phyloP scores from a whole-genome alignment of 192 early-diverging fungal genomes.

The Chytriomyces hyalinus region DNA sequence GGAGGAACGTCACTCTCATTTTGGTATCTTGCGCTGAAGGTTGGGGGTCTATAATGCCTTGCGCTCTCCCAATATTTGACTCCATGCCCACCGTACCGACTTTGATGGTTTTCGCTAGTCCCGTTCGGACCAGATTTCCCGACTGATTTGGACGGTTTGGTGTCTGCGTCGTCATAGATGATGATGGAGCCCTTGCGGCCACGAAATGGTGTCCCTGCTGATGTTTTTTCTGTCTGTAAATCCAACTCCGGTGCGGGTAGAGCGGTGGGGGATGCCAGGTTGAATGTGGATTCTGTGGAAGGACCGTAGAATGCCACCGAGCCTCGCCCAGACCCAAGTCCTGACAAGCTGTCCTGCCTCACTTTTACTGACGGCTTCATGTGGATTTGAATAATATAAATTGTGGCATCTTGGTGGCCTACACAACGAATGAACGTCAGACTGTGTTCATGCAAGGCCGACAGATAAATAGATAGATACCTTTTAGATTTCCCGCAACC shows the following conservation, averaged over 20 bases:
- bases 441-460: constrained; percentile 11
- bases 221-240: constrained; percentile 7
- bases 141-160: background rate
- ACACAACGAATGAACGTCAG: background rate
- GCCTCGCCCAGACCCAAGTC: background rate
- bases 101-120: background rate
- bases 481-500: constrained; percentile 9
- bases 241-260: constrained; percentile 6
- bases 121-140: constrained; percentile 4
- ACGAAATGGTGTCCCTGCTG: constrained; percentile 34
- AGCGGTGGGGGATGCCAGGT: background rate
- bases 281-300: constrained; percentile 27
- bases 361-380: constrained; percentile 27
- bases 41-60: constrained; percentile 61
- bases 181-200: constrained; percentile 66
- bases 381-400: constrained; percentile 54
- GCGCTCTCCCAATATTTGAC: constrained; percentile 55
- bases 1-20: constrained; percentile 70
- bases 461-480: background rate
- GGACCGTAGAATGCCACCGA: constrained; percentile 16
- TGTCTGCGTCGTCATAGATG: constrained; percentile 59
- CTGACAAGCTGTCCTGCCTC: constrained; percentile 18
- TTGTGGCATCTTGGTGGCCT: constrained; percentile 51
- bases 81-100: constrained; percentile 10
- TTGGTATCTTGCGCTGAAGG: constrained; percentile 50